Evolutionary conservation across 164 flowering plant genomes (phyloP).

Genomic region (Aristolochia californica): DNA sequence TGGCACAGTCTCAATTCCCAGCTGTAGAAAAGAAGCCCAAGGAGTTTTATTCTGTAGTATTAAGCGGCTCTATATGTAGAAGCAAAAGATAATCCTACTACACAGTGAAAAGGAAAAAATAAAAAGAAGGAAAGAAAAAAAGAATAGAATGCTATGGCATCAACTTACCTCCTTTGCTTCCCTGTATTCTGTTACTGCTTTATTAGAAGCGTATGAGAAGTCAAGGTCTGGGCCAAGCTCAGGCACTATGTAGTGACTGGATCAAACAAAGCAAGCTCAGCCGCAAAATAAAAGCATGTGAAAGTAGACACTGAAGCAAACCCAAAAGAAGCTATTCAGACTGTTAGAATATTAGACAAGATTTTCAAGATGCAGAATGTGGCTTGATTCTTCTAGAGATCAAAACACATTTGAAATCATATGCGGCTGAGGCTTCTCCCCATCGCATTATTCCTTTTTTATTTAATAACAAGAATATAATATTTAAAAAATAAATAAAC

Average conservation of each 20-base stretch:
- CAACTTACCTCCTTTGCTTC: conserved; percentile 75
- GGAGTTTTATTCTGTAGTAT: background rate
- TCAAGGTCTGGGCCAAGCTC: conserved; percentile 77
- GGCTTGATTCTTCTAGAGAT: too few relatives aligned
- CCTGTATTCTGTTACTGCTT: conserved; percentile 82
- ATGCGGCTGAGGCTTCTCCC: too few relatives aligned
- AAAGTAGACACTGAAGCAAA: background rate
- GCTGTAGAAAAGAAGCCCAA: conserved; percentile 24
- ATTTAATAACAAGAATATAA: too few relatives aligned
- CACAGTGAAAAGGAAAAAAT: too few relatives aligned
- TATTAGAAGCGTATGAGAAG: conserved; percentile 83
- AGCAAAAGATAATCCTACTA: too few relatives aligned
- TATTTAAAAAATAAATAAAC: too few relatives aligned
- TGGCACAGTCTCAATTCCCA: conserved; percentile 75
- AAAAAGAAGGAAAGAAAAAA: background rate
- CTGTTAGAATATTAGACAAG: too few relatives aligned
- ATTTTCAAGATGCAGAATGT: too few relatives aligned
- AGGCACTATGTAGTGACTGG: conserved; percentile 91
- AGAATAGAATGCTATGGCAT: background rate
- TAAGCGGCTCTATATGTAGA: too few relatives aligned
- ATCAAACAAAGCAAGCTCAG: background rate
- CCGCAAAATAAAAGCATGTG: background rate
- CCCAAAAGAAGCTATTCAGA: too few relatives aligned
- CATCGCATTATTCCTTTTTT: too few relatives aligned
- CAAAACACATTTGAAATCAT: too few relatives aligned